phyloP scores from a whole-genome alignment of 139 green algal species.

The Chlorella ohadii region DNA sequence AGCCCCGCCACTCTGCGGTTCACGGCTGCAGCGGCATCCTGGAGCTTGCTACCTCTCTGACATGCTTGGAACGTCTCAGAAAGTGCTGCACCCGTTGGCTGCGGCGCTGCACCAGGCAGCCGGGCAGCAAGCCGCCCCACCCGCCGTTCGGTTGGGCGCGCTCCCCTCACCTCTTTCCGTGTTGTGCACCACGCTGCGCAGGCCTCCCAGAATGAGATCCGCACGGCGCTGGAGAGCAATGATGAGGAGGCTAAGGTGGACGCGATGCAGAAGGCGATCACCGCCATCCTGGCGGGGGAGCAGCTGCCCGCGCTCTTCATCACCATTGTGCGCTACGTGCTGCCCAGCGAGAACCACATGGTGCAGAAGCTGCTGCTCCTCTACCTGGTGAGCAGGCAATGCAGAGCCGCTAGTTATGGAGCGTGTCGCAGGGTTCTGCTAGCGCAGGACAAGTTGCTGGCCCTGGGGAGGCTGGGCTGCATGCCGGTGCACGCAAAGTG shows the following conservation, averaged over 20 bases:
- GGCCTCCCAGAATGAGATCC: conserved; percentile 87
- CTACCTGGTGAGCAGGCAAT: conserved; percentile 84
- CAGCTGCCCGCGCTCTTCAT: conserved; percentile 98
- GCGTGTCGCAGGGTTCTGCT: too few relatives aligned
- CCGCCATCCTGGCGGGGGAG: conserved; percentile 94
- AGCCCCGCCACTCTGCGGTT: neutral
- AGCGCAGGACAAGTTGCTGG: too few relatives aligned
- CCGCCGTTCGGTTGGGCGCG: neutral
- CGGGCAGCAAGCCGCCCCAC: too few relatives aligned
- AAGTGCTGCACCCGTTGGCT: too few relatives aligned
- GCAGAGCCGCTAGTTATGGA: too few relatives aligned
- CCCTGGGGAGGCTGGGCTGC: neutral
- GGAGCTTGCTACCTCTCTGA: neutral
- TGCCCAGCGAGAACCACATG: conserved; percentile 97
- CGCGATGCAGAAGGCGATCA: conserved; percentile 97
- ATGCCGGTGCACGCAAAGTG: neutral
- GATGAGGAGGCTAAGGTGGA: conserved; percentile 84
- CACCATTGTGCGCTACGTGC: conserved; percentile 98
- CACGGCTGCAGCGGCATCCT: neutral
- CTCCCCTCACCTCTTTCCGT: too few relatives aligned
- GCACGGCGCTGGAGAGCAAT: conserved; percentile 91
- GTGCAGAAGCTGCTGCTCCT: conserved; percentile 99
- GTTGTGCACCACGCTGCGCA: neutral
- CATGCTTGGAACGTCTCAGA: neutral
- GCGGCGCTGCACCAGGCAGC: too few relatives aligned